These are phyloP conservation scores for Candida ulmi DNA, from an alignment of 805 yeast species.

Conservation along the genomic window DNA sequence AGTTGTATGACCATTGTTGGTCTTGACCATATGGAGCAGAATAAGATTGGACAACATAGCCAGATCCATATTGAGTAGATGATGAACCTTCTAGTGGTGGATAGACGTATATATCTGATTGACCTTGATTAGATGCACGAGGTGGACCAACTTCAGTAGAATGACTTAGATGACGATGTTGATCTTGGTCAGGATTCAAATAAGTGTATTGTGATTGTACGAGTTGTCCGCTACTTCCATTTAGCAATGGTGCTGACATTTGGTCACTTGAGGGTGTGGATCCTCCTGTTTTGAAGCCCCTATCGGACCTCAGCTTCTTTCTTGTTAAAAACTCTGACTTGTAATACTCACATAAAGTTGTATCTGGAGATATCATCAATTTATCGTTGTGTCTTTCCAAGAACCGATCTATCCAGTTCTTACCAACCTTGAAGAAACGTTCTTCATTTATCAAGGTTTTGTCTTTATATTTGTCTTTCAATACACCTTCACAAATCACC, in stretches of 20 bases:
- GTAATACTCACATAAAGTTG: constrained; percentile 22
- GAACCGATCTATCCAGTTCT: constrained; percentile 25
- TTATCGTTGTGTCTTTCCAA: constrained; percentile 23
- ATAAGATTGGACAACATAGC: constrained; percentile 3
- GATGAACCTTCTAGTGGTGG: background rate
- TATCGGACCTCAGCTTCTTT: constrained; percentile 19
- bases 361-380: constrained; percentile 16
- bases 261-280: constrained; percentile 14
- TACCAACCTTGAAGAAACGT: constrained; percentile 21
- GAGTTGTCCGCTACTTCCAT: background rate
- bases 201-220: constrained; percentile 3
- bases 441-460: constrained; percentile 10
- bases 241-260: background rate
- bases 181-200: constrained; percentile 1
- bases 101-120: constrained; percentile 4
- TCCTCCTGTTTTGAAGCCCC: constrained; percentile 13
- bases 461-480: constrained; percentile 18
- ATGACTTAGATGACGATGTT: constrained; percentile 1
- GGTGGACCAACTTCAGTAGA: background rate
- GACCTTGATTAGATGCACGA: constrained; percentile 7
- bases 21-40: background rate
- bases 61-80: background rate
- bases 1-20: background rate
- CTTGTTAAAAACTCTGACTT: constrained; percentile 22
- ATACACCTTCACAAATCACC: constrained; percentile 17